Base-by-base conservation (phyloP, 805 yeast species). In the Cyberlindnera saturnus region DNA sequence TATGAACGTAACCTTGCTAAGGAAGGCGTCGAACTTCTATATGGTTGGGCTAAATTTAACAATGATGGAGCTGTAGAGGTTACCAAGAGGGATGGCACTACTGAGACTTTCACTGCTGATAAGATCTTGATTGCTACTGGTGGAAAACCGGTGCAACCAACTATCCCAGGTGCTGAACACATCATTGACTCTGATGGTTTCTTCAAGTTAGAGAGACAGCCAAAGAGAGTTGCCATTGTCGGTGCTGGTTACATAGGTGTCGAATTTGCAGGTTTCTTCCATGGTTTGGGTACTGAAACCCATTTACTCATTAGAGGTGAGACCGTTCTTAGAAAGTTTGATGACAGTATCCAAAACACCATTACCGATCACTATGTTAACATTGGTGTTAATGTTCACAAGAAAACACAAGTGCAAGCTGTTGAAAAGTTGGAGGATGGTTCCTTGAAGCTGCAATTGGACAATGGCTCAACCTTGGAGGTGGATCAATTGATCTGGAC, bases 191-290 rank as follows among this genome's bases (percentile, higher is more conserved):
- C 96, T 17, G 96, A 93, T 63, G 96, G 96, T 0, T 93, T 93
- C 63, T 93, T 93, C 60, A 77, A 76, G 50, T 71, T 93, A 52
- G 82, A 76, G 47, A 59, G 67, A 39, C 97, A 90, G 67, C 99
- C 99, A 40, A 82, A 88, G 65, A 75, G 81, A 39, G 98, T 91
- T 26, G 98, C 95, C 2, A 74, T 93, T 48, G 96, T 93, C 11
- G 99, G 99, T 55, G 96, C 96, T 32, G 99, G 99, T 36, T 93
- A 93, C 69, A 93, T 93, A 62, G 98, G 96, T 45, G 84, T 89
- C 38, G 99, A 93, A 70, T 75, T 93, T 40, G 85, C 97, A 6
- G 99, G 99, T 49, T 89, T 93, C 36, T 91, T 93, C 79, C 75
- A 86, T 52, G 88, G 88, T 19, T 73, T 93, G 48, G 96, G 95